A percentile compares a stretch with the other conserved stretches of the same genome.
phyloP scores from a whole-genome alignment of 768 basidiomycete species.

The Mycena vulgaris region DNA sequence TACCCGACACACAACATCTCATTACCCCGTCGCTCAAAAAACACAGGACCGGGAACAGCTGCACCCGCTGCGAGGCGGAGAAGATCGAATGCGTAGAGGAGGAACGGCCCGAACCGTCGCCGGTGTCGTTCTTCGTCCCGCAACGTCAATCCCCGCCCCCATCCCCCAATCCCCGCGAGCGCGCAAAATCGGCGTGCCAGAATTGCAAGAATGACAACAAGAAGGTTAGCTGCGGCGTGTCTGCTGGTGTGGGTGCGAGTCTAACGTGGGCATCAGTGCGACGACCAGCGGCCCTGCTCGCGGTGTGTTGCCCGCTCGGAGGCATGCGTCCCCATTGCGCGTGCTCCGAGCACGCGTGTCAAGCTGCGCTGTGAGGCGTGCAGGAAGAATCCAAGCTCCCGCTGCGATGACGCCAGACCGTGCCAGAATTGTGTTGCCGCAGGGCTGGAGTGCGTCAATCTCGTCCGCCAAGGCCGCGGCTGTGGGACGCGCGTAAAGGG shows the following conservation, averaged over 20 bases:
- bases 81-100: slow-evolving; percentile 68
- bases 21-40: neutral
- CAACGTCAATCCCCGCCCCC: slow-evolving; percentile 40
- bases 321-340: slow-evolving; percentile 70
- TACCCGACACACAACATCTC: neutral
- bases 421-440: slow-evolving; percentile 29
- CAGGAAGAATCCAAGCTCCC: slow-evolving; percentile 32
- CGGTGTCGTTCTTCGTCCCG: slow-evolving; percentile 45
- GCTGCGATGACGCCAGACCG: slow-evolving; percentile 28
- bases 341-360: slow-evolving; percentile 70
- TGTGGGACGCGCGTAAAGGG: slow-evolving; percentile 75
- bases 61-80: slow-evolving; percentile 67
- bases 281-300: slow-evolving; percentile 74
- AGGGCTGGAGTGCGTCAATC: slow-evolving; percentile 25
- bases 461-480: slow-evolving; percentile 56
- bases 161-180: slow-evolving; percentile 56
- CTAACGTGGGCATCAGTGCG: slow-evolving; percentile 59
- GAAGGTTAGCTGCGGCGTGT: slow-evolving; percentile 59
- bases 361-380: slow-evolving; percentile 71
- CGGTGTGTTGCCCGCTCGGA: slow-evolving; percentile 70
- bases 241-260: slow-evolving; percentile 4
- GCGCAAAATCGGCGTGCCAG: slow-evolving; percentile 73
- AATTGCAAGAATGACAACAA: slow-evolving; percentile 77
- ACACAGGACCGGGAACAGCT: slow-evolving; percentile 55
- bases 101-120: slow-evolving; percentile 28